These are phyloP conservation scores for Epichloe sp. DNA, from an alignment of 2,329 filamentous ascomycete genomes.

Conservation along the genomic window DNA sequence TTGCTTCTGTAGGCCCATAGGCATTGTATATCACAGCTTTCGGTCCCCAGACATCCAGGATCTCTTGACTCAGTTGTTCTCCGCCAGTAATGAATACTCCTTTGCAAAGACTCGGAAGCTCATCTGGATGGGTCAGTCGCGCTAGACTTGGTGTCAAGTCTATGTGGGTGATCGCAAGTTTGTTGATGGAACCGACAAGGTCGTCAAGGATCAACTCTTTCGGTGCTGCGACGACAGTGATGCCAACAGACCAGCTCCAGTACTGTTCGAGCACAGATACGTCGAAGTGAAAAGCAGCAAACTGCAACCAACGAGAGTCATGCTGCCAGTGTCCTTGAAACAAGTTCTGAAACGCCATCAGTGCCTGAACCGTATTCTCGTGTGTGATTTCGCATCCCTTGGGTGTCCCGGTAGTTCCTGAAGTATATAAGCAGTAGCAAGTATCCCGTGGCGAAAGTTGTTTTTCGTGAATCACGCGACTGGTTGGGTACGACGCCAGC, in stretches of 20 bases:
- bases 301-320: constrained; percentile 74
- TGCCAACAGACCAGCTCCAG: constrained; percentile 88
- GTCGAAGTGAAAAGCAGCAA: constrained; percentile 89
- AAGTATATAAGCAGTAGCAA: constrained; percentile 79
- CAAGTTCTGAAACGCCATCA: constrained; percentile 71
- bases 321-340: constrained; percentile 63
- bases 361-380: constrained; percentile 76
- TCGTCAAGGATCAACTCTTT: constrained; percentile 80
- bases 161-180: constrained; percentile 71
- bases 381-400: constrained; percentile 86
- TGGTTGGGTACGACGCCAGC: constrained; percentile 15
- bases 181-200: constrained; percentile 57
- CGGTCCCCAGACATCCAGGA: constrained; percentile 73
- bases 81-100: constrained; percentile 92
- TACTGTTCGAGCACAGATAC: constrained; percentile 89
- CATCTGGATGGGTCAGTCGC: constrained; percentile 60
- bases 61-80: constrained; percentile 78
- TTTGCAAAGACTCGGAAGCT: constrained; percentile 64
- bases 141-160: constrained; percentile 85
- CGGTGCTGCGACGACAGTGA: constrained; percentile 69
- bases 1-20: constrained; percentile 84
- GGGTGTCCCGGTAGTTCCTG: constrained; percentile 72
- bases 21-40: constrained; percentile 79
- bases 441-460: constrained; percentile 35
- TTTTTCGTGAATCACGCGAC: constrained; percentile 2